Evolutionary conservation across 129 eudicot species (phyloP), one percentile per base, ranked within the genome.

Genomic region (Chrysanthemum lavandulifolium): DNA sequence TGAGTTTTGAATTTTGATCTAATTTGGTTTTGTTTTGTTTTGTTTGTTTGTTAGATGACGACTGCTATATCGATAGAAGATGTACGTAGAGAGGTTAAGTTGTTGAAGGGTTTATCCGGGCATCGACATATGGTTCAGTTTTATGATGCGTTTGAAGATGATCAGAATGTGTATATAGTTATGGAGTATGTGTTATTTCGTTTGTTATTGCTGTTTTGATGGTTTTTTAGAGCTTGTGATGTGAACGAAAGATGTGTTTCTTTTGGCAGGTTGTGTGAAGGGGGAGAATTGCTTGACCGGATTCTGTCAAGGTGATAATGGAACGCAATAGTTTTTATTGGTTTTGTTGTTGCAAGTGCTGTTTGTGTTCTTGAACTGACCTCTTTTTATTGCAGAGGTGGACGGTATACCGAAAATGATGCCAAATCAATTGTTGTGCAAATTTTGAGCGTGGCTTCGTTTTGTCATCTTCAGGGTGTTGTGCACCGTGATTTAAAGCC

Each of bases 401-500:
- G 99, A 78, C 86, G 96, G 80, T 91, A 95, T 71, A 65, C 84
- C 36, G 99, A 95, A 76, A 86, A 83, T 50, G 97, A 95, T 82
- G 99, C 99, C 45, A 95, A 91, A 85, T 80, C 81, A 11, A 95
- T 95, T 49, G 80, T 95, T 52, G 68, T 81, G 57, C 99, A 95
- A 73, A 95, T 95, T 66, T 76, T 95, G 51, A 79, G 84, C 18
- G 95, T 80, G 29, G 84, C 84, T 69, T 67, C 84, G 43, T 80
- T 75, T 80, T 80, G 84, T 80, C 99, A 95, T 84, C 90, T 91
- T 68, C 99, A 95, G 73, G 99, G 99, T 51, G 97, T 95, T 53
- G 97, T 95, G 58, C 99, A 95, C 80, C 97, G 99, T 54, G 99
- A 95, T 85, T 76, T 95, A 53, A 95, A 95, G 75, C 99, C 99